Base-by-base conservation (phyloP, 176 grass and related monocot genomes). In the Carex scoparia region DNA sequence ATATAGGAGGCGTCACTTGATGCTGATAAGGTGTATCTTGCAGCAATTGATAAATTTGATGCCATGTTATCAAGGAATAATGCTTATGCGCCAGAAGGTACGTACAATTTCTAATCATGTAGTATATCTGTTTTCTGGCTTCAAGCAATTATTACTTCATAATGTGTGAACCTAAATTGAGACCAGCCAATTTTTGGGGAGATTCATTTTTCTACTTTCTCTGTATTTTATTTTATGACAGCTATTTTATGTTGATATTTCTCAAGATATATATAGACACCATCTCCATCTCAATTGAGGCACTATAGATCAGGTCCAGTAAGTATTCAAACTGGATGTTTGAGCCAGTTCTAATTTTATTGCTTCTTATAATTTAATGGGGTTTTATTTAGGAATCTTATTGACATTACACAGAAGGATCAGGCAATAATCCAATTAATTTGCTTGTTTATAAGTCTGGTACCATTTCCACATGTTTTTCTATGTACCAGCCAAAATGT, bases 21-120 rank as follows among this genome's bases (percentile, higher is more conserved):
- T 78, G 93, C 95, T 61, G 95, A 94, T 37, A 92, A 79, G 65
- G 86, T 98, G 32, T 98, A 98, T 85, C 69, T 94, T 69, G 91
- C 95, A 27, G 95, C 95, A 73, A 94, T 98, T 10, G 95, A 94
- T 65, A 98, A 98, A 84, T 98, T 98, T 61, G 92, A 98, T 65
- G 91, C 92, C 70, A 94, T 98, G 86, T 65, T 92, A 82, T 91
- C 95, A 15, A 93, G 68, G 84, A 90, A 87, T 84, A 94, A 92
- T 85, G 77, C 89, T 48, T 94, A 89, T 28, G 92, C 89, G 4
- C 93, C 95, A 81, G 89, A 93, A 89, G 95, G 95, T 98, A 85
- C 19, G 42, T 27, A 32, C 65, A 23, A 61, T 27, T 37, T 32
- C 19, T 4, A 28, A 61, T 15, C 32, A 28, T 85, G 3, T 13